Conservation (phyloP, 306 rosid species). For the Cucurbita maxima region DNA sequence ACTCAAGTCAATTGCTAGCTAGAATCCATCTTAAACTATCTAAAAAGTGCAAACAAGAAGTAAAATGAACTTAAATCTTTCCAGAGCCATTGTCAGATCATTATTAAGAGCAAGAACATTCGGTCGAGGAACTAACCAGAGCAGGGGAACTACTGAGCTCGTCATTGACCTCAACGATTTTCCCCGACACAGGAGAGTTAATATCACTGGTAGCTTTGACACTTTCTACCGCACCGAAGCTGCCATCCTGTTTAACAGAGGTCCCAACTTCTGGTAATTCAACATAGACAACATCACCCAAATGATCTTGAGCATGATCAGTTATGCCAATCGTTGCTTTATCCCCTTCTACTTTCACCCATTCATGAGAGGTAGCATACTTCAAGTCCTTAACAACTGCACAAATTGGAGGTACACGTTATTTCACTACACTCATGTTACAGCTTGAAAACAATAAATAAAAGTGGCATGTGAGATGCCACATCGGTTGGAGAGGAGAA, state of each 20-base stretch:
- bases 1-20: not conserved
- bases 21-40: not conserved
- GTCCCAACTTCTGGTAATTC: conserved; percentile 76
- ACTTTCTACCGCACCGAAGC: conserved; percentile 93
- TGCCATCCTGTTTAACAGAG: conserved; percentile 39
- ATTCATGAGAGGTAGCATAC: conserved; percentile 71
- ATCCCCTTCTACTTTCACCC: conserved; percentile 79
- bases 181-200: conserved; percentile 77
- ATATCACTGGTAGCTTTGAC: conserved; percentile 95
- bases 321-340: conserved; percentile 72
- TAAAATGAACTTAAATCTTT: not conserved
- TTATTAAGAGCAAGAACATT: not conserved
- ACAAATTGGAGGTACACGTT: not conserved
- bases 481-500: too few species aligned
- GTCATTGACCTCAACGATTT: conserved; percentile 55
- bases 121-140: conserved; percentile 40
- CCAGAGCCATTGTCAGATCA: not conserved
- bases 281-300: conserved; percentile 90
- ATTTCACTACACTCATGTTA: not conserved
- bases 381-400: conserved; percentile 69
- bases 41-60: not conserved
- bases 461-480: too few species aligned
- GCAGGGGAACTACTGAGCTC: conserved; percentile 70
- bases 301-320: conserved; percentile 92
- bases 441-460: too few species aligned